Evolutionary conservation across 345 rosid genomes (phyloP), one percentile per base, ranked within the genome.

Genomic region (Populus davidiana): DNA sequence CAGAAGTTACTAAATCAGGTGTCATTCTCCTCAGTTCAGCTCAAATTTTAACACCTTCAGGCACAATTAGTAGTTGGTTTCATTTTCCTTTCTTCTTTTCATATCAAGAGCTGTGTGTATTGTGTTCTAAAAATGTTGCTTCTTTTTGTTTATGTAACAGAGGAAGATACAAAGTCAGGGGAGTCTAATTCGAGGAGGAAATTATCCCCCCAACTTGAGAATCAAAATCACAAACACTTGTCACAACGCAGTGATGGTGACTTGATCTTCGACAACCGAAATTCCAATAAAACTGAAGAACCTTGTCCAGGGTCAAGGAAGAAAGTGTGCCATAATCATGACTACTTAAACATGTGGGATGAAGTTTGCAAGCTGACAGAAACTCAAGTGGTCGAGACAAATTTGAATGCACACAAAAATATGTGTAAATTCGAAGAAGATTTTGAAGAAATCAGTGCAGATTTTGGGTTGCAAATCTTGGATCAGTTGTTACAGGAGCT

Each of bases 401-500:
- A 71, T 33, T 86, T 91, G 89, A 39, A 56, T 56, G 63, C 21
- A 27, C 13, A 8, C 68, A 65, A 25, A 5, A 67, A 71, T n/a
- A 41, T 0, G 27, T 50, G 31, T 31, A 77, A 29, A 77, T 66
- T 62, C 71, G 71, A 83, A 76, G 50, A 47, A 47, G 86, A 84
- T 10, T 3, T 76, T 29, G 88, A 87, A 77, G 89, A 74, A 6
- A 67, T 88, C 29, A 29, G 75, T 75, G 83, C 65, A 79, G 86
- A 87, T 73, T 69, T 85, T 29, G 90, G 70, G 72, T 39, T 75
- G 66, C 78, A 72, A 64, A 81, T 85, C 62, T 72, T 89, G 61
- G 79, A 86, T 74, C 61, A 80, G 56, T 61, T 85, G 78, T 78
- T 90, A 69, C 82, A 77, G 61, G 92, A 88, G 67, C 54, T 83